Evolutionary conservation across 257 asterid species (phyloP), one percentile per base, ranked within the genome.

Genomic region (Catharanthus roseus): DNA sequence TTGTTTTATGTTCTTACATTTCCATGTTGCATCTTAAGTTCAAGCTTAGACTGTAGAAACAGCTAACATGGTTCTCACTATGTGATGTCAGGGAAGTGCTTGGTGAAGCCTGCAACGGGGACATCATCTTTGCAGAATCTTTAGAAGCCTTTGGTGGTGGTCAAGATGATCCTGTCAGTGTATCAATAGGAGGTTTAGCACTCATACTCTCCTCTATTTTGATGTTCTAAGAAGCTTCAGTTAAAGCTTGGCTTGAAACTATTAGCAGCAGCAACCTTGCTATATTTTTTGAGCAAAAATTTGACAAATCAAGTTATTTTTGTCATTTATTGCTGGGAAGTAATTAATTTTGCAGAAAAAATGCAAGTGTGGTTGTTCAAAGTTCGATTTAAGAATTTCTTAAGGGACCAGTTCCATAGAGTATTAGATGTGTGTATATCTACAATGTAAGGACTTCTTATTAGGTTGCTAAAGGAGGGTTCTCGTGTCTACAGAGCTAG

Each of bases 91-190:
- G 98, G 85, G 97, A 90, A 70, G 82, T 84, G 73, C 96, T 90
- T 70, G 98, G 88, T 63, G 96, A 89, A 75, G 80, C 96, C 51
- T 81, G 86, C 77, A 83, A 86, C 68, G 91, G 92, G 28, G 98
- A 93, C 80, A 75, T 80, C 73, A 83, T 78, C 77, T 93, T 93
- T 77, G 98, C 93, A 6, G 95, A 90, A 72, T 82, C 96, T 54
- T 72, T 93, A 80, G 99, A 93, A 83, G 91, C 96, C 66, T 93
- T 93, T 81, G 93, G 93, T 73, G 99, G 96, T 76, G 96, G 91
- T 70, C 89, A 84, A 64, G 99, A 93, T 73, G 99, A 93, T 79
- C 96, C 96, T 72, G 83, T 93, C 45, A 91, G 97, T 13, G 95
- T 91, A 56, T 89, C 99, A 10, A 77, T 93, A 9, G 99, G 99